phyloP scores from a whole-genome alignment of 2,329 filamentous ascomycete species.

The Cryphonectria carpinicola region DNA sequence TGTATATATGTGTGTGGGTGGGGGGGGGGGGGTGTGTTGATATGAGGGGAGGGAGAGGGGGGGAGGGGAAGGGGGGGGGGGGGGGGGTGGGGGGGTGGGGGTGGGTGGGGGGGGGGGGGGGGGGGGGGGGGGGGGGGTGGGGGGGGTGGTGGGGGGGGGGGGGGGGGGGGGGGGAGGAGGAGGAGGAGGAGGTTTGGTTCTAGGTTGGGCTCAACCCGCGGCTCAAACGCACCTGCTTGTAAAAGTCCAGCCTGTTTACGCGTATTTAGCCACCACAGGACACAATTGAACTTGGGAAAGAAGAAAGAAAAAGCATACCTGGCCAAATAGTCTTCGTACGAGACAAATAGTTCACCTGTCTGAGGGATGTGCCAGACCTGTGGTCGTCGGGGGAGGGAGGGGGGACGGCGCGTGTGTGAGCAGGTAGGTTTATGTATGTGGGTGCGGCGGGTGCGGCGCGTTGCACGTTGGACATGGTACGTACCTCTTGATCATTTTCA shows the following conservation, averaged over 20 bases:
- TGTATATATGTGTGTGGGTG: no score
- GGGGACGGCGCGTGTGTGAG: conserved; percentile 27
- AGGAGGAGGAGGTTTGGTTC: neutral
- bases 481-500: conserved; percentile 83
- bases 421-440: conserved; percentile 18
- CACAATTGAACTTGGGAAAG: neutral
- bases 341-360: conserved; percentile 86
- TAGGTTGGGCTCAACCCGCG: neutral
- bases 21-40: no score
- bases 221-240: conserved; percentile 71
- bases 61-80: no score
- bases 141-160: no score
- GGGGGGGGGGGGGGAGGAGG: conserved; percentile 5
- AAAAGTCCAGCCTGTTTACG: conserved; percentile 78
- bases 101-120: no score
- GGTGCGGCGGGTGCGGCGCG: conserved; percentile 25
- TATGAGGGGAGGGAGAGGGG: no score
- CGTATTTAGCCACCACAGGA: conserved; percentile 39
- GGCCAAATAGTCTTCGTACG: conserved; percentile 85
- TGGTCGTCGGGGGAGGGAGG: conserved; percentile 29
- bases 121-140: no score
- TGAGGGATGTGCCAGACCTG: conserved; percentile 91
- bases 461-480: conserved; percentile 33
- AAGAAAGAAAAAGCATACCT: conserved; percentile 60
- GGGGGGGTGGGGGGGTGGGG: no score